phyloP scores from a whole-genome alignment of 1,139 yeast genomes.

The Citeromyces siamensis region DNA sequence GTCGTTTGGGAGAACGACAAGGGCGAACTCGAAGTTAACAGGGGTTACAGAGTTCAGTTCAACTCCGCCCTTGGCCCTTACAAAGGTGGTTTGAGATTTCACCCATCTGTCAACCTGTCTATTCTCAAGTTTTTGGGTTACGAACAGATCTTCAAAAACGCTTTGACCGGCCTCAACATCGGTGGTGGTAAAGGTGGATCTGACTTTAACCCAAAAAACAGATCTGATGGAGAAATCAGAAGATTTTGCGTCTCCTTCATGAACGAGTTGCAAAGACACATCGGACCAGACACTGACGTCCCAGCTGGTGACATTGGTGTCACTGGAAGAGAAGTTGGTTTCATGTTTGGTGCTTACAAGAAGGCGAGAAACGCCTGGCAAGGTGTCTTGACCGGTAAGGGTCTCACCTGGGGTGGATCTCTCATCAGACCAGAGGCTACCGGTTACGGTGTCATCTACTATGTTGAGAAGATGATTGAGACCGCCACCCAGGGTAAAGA shows the following conservation, averaged over 20 bases:
- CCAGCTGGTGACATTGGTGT: slow-evolving; percentile 97
- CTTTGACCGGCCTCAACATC: slow-evolving; percentile 92
- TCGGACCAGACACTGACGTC: slow-evolving; percentile 95
- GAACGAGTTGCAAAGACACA: slow-evolving; percentile 92
- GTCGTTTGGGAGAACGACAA: slow-evolving; percentile 96
- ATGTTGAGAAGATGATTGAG: slow-evolving; percentile 96
- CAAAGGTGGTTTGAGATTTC: slow-evolving; percentile 98
- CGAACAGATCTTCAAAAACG: slow-evolving; percentile 98
- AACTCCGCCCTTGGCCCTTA: slow-evolving; percentile 98
- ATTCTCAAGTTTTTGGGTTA: slow-evolving; percentile 93
- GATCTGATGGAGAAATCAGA: slow-evolving; percentile 87
- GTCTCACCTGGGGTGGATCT: slow-evolving; percentile 97
- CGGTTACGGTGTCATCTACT: slow-evolving; percentile 95
- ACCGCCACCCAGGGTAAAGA: slow-evolving; percentile 84
- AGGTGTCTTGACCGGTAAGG: slow-evolving; percentile 98
- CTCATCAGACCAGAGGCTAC: slow-evolving; percentile 99
- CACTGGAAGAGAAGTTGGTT: slow-evolving; percentile 89
- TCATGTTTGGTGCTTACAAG: slow-evolving; percentile 95
- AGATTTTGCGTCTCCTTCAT: slow-evolving; percentile 93
- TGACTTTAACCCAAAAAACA: slow-evolving; percentile 95
- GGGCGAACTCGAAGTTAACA: slow-evolving; percentile 86
- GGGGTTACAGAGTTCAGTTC: slow-evolving; percentile 97
- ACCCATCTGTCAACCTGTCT: slow-evolving; percentile 91
- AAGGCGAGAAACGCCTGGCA: slow-evolving; percentile 85
- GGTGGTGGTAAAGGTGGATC: slow-evolving; percentile 99